Conservation (phyloP, 768 basidiomycete species). For the Lyophyllum semitale region DNA sequence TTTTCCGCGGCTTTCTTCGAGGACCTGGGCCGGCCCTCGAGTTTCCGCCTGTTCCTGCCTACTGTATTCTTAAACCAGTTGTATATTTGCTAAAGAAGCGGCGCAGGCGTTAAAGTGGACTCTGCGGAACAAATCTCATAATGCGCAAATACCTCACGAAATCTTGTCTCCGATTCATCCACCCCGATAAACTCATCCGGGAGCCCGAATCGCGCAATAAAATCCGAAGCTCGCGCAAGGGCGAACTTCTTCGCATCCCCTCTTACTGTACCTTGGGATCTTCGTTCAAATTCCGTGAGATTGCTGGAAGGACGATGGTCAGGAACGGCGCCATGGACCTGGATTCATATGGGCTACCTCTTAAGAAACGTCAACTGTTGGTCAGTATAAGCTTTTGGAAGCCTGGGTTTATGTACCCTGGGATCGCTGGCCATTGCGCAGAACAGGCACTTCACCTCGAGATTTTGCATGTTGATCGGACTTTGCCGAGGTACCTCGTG, state of each 20-base stretch:
- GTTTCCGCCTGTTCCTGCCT: conserved; percentile 58
- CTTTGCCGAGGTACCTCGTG: conserved; percentile 34
- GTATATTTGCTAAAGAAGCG: conserved; percentile 58
- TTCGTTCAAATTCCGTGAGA: conserved; percentile 57
- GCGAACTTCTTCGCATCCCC: conserved; percentile 75
- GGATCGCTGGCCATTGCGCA: conserved; percentile 52
- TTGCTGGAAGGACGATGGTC: conserved; percentile 31
- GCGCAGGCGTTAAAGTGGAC: conserved; percentile 13
- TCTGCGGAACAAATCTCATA: conserved; percentile 1
- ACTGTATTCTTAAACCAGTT: conserved; percentile 77
- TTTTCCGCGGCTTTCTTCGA: conserved; percentile 55
- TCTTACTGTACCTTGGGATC: conserved; percentile 58
- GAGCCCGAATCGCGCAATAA: conserved; percentile 59
- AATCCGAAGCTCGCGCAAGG: conserved; percentile 61
- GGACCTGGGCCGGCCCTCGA: conserved; percentile 55
- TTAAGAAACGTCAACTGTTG: conserved; percentile 62
- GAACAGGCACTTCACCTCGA: conserved; percentile 14
- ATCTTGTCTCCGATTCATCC: conserved; percentile 60
- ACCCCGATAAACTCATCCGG: conserved; percentile 54
- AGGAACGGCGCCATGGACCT: conserved; percentile 7
- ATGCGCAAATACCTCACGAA: conserved; percentile 52
- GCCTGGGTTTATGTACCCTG: conserved; percentile 65
- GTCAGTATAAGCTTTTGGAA: conserved; percentile 66
- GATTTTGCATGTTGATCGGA: conserved; percentile 23
- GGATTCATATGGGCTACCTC: conserved; percentile 31